These are phyloP conservation scores for Heliamphora ciliata DNA, from an alignment of 179 eudicot species.

Conservation along the genomic window DNA sequence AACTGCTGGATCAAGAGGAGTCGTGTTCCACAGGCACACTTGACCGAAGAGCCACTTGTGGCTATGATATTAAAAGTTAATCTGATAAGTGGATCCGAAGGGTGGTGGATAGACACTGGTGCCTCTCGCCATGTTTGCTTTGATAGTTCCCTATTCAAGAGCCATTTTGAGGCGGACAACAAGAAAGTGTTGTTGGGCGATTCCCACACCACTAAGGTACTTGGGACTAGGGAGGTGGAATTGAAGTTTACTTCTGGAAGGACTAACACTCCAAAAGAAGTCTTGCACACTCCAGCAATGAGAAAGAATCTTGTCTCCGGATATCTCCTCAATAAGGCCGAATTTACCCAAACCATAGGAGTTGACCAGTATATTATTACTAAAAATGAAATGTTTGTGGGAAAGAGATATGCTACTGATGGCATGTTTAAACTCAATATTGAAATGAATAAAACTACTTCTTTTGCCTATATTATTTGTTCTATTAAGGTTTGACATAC, in stretches of 20 bases:
- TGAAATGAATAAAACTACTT: not conserved
- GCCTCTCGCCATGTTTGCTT: constrained; percentile 14
- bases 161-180: not conserved
- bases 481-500: too few species aligned
- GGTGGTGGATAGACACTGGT: constrained; percentile 24
- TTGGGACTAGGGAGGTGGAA: constrained; percentile 5
- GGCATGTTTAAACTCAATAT: constrained; percentile 18
- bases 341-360: too few species aligned
- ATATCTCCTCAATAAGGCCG: constrained; percentile 4
- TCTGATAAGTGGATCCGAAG: not conserved
- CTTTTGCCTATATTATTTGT: too few species aligned
- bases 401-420: constrained; percentile 20
- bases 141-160: constrained; percentile 13
- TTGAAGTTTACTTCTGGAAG: constrained; percentile 7
- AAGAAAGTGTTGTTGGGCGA: constrained; percentile 19
- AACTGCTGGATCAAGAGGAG: too few species aligned
- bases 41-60: too few species aligned
- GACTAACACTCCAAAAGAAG: not conserved
- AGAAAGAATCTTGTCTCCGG: constrained; percentile 10
- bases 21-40: too few species aligned
- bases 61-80: too few species aligned
- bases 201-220: constrained; percentile 9
- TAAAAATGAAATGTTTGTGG: constrained; percentile 11
- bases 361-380: constrained; percentile 3
- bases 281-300: constrained; percentile 9